These are phyloP conservation scores for Iberis pinnata DNA, from an alignment of 345 rosid genomes.

Conservation along the genomic window DNA sequence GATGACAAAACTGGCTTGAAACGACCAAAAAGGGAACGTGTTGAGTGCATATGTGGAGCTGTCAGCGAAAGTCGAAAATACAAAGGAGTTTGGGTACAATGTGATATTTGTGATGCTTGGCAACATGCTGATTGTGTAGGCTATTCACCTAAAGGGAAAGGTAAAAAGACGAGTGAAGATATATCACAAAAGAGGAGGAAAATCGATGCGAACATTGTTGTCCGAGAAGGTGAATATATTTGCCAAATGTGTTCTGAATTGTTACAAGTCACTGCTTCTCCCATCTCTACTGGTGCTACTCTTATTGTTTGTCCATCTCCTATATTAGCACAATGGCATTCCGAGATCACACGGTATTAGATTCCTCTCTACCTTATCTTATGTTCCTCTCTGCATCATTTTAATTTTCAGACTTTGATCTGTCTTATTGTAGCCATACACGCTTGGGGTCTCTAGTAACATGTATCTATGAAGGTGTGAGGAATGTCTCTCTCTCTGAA, in stretches of 20 bases:
- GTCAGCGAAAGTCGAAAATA: conserved; percentile 75
- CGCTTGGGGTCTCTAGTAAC: conserved; percentile 68
- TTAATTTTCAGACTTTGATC: conserved; percentile 26
- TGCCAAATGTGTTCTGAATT: conserved; percentile 79
- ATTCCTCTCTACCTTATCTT: conserved; percentile 19
- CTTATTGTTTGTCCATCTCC: conserved; percentile 94
- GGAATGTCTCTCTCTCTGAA: conserved; percentile 54
- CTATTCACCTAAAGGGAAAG: conserved; percentile 68
- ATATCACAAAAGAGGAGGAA: conserved; percentile 38
- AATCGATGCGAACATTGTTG: conserved; percentile 45
- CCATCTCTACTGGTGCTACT: conserved; percentile 81
- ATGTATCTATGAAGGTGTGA: conserved; percentile 78
- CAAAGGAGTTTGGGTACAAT: conserved; percentile 90
- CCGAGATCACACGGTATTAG: conserved; percentile 74
- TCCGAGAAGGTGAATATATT: conserved; percentile 66
- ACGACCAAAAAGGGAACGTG: conserved; percentile 76
- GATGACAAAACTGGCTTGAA: conserved; percentile 39
- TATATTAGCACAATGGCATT: conserved; percentile 90
- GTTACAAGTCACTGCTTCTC: conserved; percentile 62
- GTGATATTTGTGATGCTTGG: conserved; percentile 98
- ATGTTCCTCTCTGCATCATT: conserved; percentile 2
- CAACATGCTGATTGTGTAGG: conserved; percentile 98
- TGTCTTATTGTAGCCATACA: conserved; percentile 53
- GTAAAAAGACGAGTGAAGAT: conserved; percentile 31
- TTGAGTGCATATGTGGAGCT: conserved; percentile 95